Evolutionary conservation across 108 stramenopile genomes (phyloP), one percentile per base, ranked within the genome.

Genomic region (Parietichytrium sp.): DNA sequence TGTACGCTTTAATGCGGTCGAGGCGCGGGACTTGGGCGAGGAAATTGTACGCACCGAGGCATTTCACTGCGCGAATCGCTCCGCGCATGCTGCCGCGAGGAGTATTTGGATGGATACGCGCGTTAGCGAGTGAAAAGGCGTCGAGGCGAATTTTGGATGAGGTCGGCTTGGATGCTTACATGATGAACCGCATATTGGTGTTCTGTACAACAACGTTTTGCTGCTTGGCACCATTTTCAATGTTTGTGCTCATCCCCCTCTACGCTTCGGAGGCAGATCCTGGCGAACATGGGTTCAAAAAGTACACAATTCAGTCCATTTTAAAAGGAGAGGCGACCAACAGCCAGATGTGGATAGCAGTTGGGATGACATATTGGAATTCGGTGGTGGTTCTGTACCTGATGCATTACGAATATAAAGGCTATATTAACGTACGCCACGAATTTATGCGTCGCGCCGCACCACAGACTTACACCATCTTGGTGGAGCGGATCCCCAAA

Each of bases 201-300:
- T 42, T 72, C 15, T 72, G 61, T 42, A 45, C 16, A n/a, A 72
- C 36, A 25, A 72, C 61, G 20, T 72, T 72, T 20, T 20, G 36
- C 0, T 72, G 42, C 20, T 45, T 72, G 61, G 45, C 61, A n/a
- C 61, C 61, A n/a, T 72, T 33, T 25, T 72, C 38, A 10, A 33
- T 72, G 20, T 72, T 72, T 72, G 61, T 72, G 61, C 61, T 72
- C 16, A n/a, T 72, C n/a, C 61, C 61, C 6, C 61, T 72, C 13
- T 72, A 72, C 33, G 61, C 61, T n/a, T 45, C 61, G 23, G 61
- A 72, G 42, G 29, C 61, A 15, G 45, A n/a, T 7, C 18, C 18
- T 27, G 61, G 45, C 38, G 61, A 33, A 16, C n/a, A 2, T 0
- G 61, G 61, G 29, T 72, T 0, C 42, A 72, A 72, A 20, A 16